These are phyloP conservation scores for Insectozyma bohioensis DNA, from an alignment of 1,139 yeast genomes.

Conservation along the genomic window DNA sequence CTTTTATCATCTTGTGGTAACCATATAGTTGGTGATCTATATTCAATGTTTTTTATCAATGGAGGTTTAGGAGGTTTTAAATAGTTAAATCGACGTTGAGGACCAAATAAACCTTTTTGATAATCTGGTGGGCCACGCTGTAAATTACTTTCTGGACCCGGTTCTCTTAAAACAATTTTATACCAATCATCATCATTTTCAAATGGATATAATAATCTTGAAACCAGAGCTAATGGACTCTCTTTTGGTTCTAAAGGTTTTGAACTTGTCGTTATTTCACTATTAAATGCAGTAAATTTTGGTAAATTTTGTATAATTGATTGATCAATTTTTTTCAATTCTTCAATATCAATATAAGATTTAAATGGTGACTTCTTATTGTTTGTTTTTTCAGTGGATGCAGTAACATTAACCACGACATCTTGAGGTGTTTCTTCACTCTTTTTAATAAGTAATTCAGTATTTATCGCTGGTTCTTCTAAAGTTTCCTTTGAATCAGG, in stretches of 20 bases:
- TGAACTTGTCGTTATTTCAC: constrained; percentile 17
- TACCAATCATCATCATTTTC: constrained; percentile 66
- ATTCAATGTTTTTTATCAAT: constrained; percentile 69
- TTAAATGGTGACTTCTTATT: constrained; percentile 39
- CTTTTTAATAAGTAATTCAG: constrained; percentile 4
- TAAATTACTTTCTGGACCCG: constrained; percentile 19
- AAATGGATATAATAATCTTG: constrained; percentile 60
- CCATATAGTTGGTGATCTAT: constrained; percentile 93
- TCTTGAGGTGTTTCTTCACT: constrained; percentile 1
- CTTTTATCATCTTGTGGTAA: constrained; percentile 87
- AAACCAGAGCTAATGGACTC: constrained; percentile 37
- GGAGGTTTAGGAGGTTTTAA: constrained; percentile 91
- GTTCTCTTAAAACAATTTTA: constrained; percentile 57
- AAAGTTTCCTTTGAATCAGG: constrained; percentile 13
- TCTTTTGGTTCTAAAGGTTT: constrained; percentile 26
- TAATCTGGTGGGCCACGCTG: constrained; percentile 34
- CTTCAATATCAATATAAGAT: constrained; percentile 49
- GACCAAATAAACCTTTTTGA: constrained; percentile 61
- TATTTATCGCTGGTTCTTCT: constrained; percentile 12
- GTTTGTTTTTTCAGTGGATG: background rate
- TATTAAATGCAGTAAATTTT: constrained; percentile 51
- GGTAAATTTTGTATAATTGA: constrained; percentile 57
- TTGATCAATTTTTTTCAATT: constrained; percentile 54
- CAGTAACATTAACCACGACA: background rate
- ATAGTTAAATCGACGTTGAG: constrained; percentile 57